Conservation (phyloP, 2,329 filamentous ascomycete species). For the Metarhizium rileyi region DNA sequence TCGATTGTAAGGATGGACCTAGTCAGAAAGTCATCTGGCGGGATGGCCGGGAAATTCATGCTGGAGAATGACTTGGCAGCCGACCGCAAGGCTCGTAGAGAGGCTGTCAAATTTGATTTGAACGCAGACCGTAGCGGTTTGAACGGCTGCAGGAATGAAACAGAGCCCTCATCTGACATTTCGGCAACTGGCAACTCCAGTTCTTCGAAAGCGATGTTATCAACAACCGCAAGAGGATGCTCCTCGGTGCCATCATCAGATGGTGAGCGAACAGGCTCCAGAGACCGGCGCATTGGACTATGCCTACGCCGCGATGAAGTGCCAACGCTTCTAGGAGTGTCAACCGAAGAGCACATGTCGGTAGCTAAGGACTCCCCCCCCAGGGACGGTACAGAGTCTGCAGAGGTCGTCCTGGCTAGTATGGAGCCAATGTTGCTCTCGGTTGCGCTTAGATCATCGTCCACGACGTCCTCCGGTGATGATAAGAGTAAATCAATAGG, state of each 20-base stretch:
- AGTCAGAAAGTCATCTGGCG: slow-evolving; percentile 57
- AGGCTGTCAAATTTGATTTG: slow-evolving; percentile 61
- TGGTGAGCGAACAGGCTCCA: slow-evolving; percentile 48
- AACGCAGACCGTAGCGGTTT: slow-evolving; percentile 48
- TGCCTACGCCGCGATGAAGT: slow-evolving; percentile 21
- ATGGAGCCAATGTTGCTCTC: slow-evolving; percentile 44
- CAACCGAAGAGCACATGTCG: slow-evolving; percentile 37
- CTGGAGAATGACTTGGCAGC: slow-evolving; percentile 54
- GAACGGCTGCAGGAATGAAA: slow-evolving; percentile 24
- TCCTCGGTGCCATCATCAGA: slow-evolving; percentile 40
- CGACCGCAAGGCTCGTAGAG: slow-evolving; percentile 52
- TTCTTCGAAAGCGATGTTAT: slow-evolving; percentile 37
- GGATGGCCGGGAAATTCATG: slow-evolving; percentile 53
- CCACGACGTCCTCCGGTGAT: slow-evolving; percentile 47
- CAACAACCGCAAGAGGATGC: slow-evolving; percentile 36
- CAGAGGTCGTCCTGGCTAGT: slow-evolving; percentile 44
- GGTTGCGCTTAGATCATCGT: slow-evolving; percentile 37
- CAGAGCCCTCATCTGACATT: slow-evolving; percentile 8
- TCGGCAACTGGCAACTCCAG: slow-evolving; percentile 28
- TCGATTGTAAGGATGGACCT: slow-evolving; percentile 59
- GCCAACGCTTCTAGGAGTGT: slow-evolving; percentile 35
- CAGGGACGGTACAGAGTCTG: slow-evolving; percentile 53
- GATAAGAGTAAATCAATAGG: slow-evolving; percentile 51
- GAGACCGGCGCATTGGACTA: slow-evolving; percentile 34
- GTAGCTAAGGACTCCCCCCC: slow-evolving; percentile 43